These are phyloP conservation scores for Suillus alpinus DNA, from an alignment of 768 basidiomycete genomes.

Conservation along the genomic window DNA sequence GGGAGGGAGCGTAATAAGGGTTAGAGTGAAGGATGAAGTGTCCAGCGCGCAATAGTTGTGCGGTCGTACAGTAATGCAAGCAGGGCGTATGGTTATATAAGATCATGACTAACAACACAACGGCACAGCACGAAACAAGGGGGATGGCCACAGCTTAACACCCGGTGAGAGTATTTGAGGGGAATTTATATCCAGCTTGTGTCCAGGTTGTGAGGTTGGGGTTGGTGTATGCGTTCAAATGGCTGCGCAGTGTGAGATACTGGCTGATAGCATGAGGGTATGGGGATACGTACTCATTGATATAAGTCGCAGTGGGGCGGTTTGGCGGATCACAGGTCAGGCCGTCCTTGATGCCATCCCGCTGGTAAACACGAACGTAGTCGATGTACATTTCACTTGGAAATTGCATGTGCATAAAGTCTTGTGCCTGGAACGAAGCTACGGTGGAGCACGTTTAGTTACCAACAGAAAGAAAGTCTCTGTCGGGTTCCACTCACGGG, in stretches of 20 bases:
- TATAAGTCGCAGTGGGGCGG: constrained; percentile 80
- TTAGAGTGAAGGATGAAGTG: not conserved
- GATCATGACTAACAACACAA: constrained; percentile 11
- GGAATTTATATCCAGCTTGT: constrained; percentile 71
- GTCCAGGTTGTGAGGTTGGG: constrained; percentile 87
- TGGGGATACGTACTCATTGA: constrained; percentile 47
- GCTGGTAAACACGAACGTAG: constrained; percentile 88
- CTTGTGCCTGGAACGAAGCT: constrained; percentile 69
- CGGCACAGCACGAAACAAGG: constrained; percentile 14
- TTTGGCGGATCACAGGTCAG: constrained; percentile 78
- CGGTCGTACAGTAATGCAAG: constrained; percentile 26
- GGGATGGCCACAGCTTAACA: constrained; percentile 28
- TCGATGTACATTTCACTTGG: constrained; percentile 83
- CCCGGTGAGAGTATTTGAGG: constrained; percentile 53
- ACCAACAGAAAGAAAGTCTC: not conserved
- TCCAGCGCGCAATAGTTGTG: constrained; percentile 17
- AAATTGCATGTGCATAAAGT: constrained; percentile 71
- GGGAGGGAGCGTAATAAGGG: not conserved
- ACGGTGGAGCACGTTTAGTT: constrained; percentile 4
- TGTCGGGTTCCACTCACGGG: constrained; percentile 38
- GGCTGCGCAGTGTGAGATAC: constrained; percentile 19
- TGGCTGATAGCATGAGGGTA: not conserved
- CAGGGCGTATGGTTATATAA: constrained; percentile 9
- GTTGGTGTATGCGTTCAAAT: constrained; percentile 64
- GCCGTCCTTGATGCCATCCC: constrained; percentile 61